A percentile compares a stretch with the other conserved stretches of the same genome.
These are phyloP conservation scores for Aspergillus melleus DNA, from an alignment of 2,329 filamentous ascomycete genomes.

Conservation along the genomic window DNA sequence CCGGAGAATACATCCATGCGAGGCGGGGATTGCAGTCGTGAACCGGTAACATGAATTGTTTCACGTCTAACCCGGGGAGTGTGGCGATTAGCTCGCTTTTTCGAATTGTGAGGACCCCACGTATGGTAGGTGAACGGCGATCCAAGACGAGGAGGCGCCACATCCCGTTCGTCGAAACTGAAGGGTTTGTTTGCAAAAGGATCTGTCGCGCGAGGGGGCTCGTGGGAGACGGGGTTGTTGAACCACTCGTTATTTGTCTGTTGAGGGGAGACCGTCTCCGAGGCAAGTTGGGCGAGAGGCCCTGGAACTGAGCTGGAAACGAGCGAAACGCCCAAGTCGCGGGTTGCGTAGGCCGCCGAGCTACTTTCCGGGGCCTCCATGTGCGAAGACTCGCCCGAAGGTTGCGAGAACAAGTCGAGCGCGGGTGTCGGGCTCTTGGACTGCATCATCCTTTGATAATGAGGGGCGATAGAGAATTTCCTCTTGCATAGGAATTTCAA, in stretches of 20 bases:
- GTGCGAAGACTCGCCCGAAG: slow-evolving; percentile 28
- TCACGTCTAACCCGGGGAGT: slow-evolving; percentile 39
- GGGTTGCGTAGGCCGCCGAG: slow-evolving; percentile 42
- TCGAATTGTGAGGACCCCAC: slow-evolving; percentile 47
- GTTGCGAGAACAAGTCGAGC: slow-evolving; percentile 37
- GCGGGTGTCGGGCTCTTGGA: slow-evolving; percentile 63
- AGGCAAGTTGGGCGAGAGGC: slow-evolving; percentile 35
- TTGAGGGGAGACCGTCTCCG: slow-evolving; percentile 25
- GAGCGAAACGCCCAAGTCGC: slow-evolving; percentile 47
- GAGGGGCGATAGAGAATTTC: slow-evolving; percentile 62
- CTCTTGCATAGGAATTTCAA: slow-evolving; percentile 61
- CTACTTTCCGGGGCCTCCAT: slow-evolving; percentile 22
- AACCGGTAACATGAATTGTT: slow-evolving; percentile 47
- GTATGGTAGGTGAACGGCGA: slow-evolving; percentile 53
- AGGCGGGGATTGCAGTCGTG: slow-evolving; percentile 52
- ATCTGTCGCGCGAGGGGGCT: slow-evolving; percentile 6
- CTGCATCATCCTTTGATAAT: slow-evolving; percentile 63
- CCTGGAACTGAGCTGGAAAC: slow-evolving; percentile 42
- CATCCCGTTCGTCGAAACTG: slow-evolving; percentile 19
- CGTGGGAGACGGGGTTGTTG: slow-evolving; percentile 32
- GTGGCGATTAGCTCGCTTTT: slow-evolving; percentile 30
- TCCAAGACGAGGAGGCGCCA: slow-evolving; percentile 47
- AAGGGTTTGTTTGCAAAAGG: slow-evolving; percentile 15
- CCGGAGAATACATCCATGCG: slow-evolving; percentile 56
- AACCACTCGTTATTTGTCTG: slow-evolving; percentile 35